Evolutionary conservation across 495 filamentous ascomycete species (phyloP).

Genomic region (Thermochaetoides thermophila): DNA sequence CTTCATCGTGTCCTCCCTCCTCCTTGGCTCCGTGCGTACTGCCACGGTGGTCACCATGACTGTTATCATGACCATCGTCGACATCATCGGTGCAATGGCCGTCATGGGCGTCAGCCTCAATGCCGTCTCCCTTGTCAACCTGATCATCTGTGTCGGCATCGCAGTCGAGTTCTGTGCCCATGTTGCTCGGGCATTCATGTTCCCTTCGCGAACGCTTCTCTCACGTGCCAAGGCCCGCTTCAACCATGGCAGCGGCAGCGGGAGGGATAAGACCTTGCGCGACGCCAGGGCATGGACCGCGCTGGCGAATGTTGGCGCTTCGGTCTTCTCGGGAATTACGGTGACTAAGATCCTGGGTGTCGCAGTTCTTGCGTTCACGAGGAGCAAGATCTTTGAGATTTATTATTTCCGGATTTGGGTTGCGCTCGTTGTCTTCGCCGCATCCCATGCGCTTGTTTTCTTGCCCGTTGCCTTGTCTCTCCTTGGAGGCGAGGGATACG

Average conservation of each 20-base stretch:
- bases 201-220: conserved; percentile 63
- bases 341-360: conserved; percentile 91
- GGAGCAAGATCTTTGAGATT: conserved; percentile 97
- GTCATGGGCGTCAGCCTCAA: conserved; percentile 81
- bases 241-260: no score
- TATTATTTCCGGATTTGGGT: conserved; percentile 98
- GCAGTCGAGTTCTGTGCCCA: conserved; percentile 95
- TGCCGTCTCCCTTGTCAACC: conserved; percentile 88
- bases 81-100: conserved; percentile 91
- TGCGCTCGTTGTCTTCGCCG: conserved; percentile 78
- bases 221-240: conserved; percentile 54
- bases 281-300: conserved; percentile 85
- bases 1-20: conserved; percentile 55
- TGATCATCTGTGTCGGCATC: conserved; percentile 94
- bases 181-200: conserved; percentile 89
- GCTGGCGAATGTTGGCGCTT: conserved; percentile 81
- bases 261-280: no score
- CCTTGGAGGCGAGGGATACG: conserved; percentile 74
- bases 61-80: conserved; percentile 84
- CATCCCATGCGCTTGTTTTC: conserved; percentile 77
- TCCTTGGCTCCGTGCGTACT: conserved; percentile 75
- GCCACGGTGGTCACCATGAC: conserved; percentile 69
- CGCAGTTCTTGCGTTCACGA: conserved; percentile 79
- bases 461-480: conserved; percentile 81
- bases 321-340: conserved; percentile 91